Evolutionary conservation across 2,329 filamentous ascomycete genomes (phyloP), one percentile per base, ranked within the genome.

Genomic region (Polychaeton citri): DNA sequence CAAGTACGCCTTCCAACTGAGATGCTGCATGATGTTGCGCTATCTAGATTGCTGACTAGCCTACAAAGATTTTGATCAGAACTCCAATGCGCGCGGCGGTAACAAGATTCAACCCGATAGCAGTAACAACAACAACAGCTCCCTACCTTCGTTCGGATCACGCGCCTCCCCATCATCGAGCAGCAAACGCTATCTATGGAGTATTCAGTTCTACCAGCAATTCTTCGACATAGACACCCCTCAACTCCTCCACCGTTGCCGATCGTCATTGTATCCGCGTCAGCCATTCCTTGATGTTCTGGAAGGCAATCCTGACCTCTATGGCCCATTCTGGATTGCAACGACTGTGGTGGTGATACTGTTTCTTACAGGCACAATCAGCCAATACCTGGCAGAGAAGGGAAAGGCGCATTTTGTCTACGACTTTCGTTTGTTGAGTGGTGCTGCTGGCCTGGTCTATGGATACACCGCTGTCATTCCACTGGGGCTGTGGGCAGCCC

Each of bases 161-260:
- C 44, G 43, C 21, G 39, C 46, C 32, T 45, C 49, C 18, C 44
- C 48, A 18, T 50, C 55, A 28, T 44, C 44, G 13, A 39, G 36
- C 20, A 34, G 34, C 41, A 96, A 96, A 64, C 83, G 83, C 53
- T 86, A 80, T 65, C 81, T 96, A 45, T 98, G 90, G 90, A 78
- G 78, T 32, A 69, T 96, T 43, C 76, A 77, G 39, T 98, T 94
- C 69, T 98, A 98, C 66, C 77, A 86, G 38, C 90, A 94, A 64
- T 96, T 90, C 74, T 98, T 98, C 65, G 90, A 98, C 56, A 88
- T 98, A 45, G 90, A 98, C 63, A 96, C 90, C 2, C 79, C 74
- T 41, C 83, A 90, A 36, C 87, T 98, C 15, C 65, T 95, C 38
- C 71, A 79, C 52, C 81, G 90, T 46, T 96, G 90, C 63, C 79